phyloP scores from a whole-genome alignment of 108 stramenopile species.

The Fragilariopsis cylindrus region DNA sequence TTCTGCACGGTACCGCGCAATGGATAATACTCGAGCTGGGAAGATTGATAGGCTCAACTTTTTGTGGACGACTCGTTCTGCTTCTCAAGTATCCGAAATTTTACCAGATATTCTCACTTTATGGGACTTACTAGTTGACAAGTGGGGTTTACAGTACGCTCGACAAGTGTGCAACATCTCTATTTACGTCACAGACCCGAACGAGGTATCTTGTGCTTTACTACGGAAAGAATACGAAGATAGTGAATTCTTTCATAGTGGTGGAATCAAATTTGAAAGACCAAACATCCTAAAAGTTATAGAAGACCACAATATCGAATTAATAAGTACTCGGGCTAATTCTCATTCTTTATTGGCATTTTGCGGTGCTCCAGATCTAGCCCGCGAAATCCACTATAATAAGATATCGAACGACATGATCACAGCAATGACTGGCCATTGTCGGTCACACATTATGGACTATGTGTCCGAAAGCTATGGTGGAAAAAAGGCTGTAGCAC shows the following conservation, averaged over 20 bases:
- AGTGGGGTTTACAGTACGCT: conserved; percentile 42
- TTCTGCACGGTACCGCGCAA: background rate
- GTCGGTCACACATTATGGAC: conserved; percentile 39
- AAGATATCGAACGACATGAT: conserved; percentile 42
- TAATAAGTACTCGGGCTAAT: conserved; percentile 20
- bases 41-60: conserved; percentile 30
- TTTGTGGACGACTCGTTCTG: conserved; percentile 43
- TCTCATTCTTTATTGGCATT: conserved; percentile 42
- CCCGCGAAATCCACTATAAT: conserved; percentile 13
- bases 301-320: conserved; percentile 35
- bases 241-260: conserved; percentile 19
- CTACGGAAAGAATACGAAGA: conserved; percentile 26
- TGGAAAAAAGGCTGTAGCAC: conserved; percentile 11
- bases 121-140: conserved; percentile 30
- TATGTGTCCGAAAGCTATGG: conserved; percentile 46
- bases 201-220: conserved; percentile 19
- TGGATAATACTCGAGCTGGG: background rate
- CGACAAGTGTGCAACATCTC: conserved; percentile 32
- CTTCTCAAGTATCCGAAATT: conserved; percentile 32
- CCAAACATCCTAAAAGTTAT: conserved; percentile 27
- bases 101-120: conserved; percentile 36
- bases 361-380: conserved; percentile 37
- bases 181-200: conserved; percentile 40
- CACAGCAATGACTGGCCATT: conserved; percentile 39
- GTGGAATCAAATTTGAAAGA: conserved; percentile 28